Evolutionary conservation across 768 basidiomycete species (phyloP), one percentile per base, ranked within the genome.

Genomic region (Phlegmacium glaucopus): DNA sequence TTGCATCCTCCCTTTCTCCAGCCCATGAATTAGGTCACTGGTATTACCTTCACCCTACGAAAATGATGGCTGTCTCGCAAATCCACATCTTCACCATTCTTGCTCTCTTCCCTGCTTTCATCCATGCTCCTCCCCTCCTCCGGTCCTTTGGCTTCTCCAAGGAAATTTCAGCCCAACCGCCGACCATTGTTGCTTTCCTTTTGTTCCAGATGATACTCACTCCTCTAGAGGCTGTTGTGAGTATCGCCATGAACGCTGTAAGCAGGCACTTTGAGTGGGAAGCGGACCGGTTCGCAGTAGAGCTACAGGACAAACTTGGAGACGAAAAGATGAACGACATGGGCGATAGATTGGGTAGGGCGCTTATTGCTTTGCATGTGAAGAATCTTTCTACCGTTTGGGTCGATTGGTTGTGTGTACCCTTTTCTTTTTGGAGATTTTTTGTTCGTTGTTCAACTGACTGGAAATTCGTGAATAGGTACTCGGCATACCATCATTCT

Each of bases 11-110:
- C 26, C 10, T 15, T 13, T 15, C 42, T 44, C 22, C 52, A 83
- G 93, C 93, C 0, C 94, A 98, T 66, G 94, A 97, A 58, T 86
- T 97, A 29, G 95, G 95, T 0, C 95, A 98, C 71, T 98, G 95
- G 94, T 90, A 87, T 61, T 83, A 83, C 70, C 76, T 83, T 56
- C 95, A 98, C 73, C 90, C 93, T 1, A 85, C 86, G 51, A 93
- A 96, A 64, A 78, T 96, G 61, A 77, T 98, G 61, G 72, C 81
- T 48, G 78, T 95, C 55, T 87, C 87, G 34, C 94, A 98, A 59
- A 42, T 92, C 44, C 92, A 96, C 72, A 79, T 93, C 53, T 89
- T 95, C 68, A 75, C 82, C 54, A 87, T 94, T 58, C 80, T 95
- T 43, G 82, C 85, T 1, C 74, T 87, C 56, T 94, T 93, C 78